These are phyloP conservation scores for Phoenix dactylifera DNA, from an alignment of 176 grass and related monocot species.

Conservation along the genomic window DNA sequence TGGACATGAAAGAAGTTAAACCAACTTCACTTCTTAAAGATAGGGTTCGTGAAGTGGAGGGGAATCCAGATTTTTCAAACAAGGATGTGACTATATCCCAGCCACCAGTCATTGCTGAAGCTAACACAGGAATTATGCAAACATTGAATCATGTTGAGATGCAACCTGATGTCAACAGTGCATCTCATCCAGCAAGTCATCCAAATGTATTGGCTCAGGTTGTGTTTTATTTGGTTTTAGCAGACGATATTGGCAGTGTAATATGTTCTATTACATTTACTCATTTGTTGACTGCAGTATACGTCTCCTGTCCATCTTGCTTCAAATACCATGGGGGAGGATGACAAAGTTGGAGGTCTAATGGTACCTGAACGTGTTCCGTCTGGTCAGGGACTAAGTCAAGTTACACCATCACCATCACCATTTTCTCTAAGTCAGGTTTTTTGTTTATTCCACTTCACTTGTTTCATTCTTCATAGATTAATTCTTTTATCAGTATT, in stretches of 20 bases:
- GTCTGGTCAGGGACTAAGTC: constrained; percentile 33
- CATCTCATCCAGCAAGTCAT: constrained; percentile 43
- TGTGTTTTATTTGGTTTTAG: constrained; percentile 11
- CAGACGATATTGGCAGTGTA: background rate
- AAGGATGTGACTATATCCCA: constrained; percentile 71
- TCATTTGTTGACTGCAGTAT: constrained; percentile 37
- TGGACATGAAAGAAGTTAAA: constrained; percentile 96
- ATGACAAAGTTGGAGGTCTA: constrained; percentile 71
- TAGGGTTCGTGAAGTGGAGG: constrained; percentile 56
- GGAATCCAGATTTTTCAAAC: constrained; percentile 97
- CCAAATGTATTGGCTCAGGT: constrained; percentile 73
- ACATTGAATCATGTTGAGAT: constrained; percentile 53
- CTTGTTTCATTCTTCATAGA: no score
- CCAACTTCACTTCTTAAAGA: constrained; percentile 78
- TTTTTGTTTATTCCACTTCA: constrained; percentile 6
- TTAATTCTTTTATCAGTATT: background rate
- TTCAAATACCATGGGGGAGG: constrained; percentile 65
- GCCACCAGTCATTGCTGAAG: constrained; percentile 39
- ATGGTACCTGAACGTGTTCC: constrained; percentile 74
- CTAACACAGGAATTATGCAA: constrained; percentile 41
- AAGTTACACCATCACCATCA: constrained; percentile 57
- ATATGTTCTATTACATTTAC: no score
- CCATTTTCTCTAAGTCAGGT: constrained; percentile 92
- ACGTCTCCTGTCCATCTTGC: constrained; percentile 49
- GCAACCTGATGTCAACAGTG: constrained; percentile 67